Percentiles rank a stretch among this genome's conserved stretches.
Conservation (phyloP, 2,329 filamentous ascomycete genomes). For the Nothophoma quercina region DNA sequence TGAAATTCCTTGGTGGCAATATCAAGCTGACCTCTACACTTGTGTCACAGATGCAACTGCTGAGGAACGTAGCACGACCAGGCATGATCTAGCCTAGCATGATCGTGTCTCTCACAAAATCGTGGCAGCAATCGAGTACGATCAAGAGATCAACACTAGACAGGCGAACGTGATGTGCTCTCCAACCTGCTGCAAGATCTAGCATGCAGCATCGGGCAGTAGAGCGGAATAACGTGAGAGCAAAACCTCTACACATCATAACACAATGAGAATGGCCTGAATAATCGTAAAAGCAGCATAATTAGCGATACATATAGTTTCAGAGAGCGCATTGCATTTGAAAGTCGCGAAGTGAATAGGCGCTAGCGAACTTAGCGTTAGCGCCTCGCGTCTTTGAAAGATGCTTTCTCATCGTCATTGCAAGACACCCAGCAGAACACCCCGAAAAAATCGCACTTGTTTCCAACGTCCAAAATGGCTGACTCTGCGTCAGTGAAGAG, state of each 20-base stretch:
- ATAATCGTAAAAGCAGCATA: no score
- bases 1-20: slow-evolving; percentile 1
- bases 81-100: not conserved
- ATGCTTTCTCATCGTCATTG: not conserved
- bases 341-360: not conserved
- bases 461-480: slow-evolving; percentile 22
- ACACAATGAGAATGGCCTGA: no score
- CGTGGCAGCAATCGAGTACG: not conserved
- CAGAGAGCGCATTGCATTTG: no score
- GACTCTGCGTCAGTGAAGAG: slow-evolving; percentile 42
- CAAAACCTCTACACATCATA: no score
- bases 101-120: not conserved
- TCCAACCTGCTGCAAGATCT: no score
- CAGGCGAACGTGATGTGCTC: not conserved
- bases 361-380: slow-evolving; percentile 9
- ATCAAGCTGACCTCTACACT: not conserved
- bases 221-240: no score
- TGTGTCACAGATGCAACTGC: not conserved
- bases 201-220: no score
- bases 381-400: no score
- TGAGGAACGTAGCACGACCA: not conserved
- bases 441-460: not conserved
- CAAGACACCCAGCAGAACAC: not conserved
- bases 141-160: not conserved
- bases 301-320: no score